A percentile compares a stretch with the other conserved stretches of the same genome.
Evolutionary conservation across 1,284 basidiomycete species (phyloP).

Genomic region (Rhodotorula sp.): DNA sequence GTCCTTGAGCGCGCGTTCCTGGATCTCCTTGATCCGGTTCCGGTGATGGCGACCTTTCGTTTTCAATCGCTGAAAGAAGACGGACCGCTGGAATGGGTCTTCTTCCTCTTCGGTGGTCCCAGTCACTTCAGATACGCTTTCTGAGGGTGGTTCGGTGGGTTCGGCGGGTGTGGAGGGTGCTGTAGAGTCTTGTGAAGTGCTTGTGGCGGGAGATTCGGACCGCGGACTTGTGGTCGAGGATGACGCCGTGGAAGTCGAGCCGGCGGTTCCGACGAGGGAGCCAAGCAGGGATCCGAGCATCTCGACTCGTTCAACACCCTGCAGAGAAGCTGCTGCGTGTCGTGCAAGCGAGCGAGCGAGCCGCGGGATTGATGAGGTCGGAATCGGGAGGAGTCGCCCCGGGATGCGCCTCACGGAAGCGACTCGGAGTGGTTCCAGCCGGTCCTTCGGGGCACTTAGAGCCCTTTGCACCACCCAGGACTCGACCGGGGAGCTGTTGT

Average conservation of each 20-base stretch:
- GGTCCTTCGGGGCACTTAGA: no score
- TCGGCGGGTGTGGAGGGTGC: background rate
- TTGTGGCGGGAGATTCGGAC: background rate
- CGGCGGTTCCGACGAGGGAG: background rate
- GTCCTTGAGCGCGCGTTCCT: slow-evolving; percentile 5
- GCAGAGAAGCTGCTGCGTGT: background rate
- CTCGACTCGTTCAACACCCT: background rate
- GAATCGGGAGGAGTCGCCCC: no score
- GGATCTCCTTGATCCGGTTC: slow-evolving; percentile 12
- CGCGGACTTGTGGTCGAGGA: background rate
- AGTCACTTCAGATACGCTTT: background rate
- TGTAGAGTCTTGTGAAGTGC: background rate
- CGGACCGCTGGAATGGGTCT: background rate
- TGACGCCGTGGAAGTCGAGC: background rate
- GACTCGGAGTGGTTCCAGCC: no score
- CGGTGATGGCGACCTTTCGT: slow-evolving; percentile 4
- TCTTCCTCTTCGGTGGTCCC: background rate
- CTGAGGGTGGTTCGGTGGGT: background rate
- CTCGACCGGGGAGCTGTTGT: no score
- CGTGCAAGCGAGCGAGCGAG: background rate
- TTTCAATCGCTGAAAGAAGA: slow-evolving; percentile 11
- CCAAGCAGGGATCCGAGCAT: slow-evolving; percentile 5
- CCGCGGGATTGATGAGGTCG: no score
- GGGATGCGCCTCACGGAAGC: no score
- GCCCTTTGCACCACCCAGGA: no score